Base-by-base conservation (phyloP, 1,139 yeast genomes). In the Saccharomycopsis crataegensis region DNA sequence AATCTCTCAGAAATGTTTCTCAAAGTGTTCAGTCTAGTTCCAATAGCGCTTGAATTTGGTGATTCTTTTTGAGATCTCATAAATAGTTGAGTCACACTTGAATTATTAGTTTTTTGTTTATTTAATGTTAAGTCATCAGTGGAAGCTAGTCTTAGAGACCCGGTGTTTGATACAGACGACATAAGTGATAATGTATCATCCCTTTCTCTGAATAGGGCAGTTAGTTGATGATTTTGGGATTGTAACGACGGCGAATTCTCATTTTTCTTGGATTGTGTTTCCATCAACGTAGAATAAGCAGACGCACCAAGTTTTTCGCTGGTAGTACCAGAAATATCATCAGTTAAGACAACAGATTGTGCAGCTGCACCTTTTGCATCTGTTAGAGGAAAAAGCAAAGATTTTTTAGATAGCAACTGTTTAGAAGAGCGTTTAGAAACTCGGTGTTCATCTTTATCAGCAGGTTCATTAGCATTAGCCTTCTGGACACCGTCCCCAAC, bases 301-400 rank as follows among this genome's bases (percentile, higher is more conserved):
- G 55, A 52, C 11, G 48, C 49, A 33, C 38, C 38, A n/a, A 34
- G 48, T 32, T 52, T 22, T 22, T 22, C 38, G 9, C 49, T 46
- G 12, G 55, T 52, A 8, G 46, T 46, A 28, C 55, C 55, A 17
- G 49, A n/a, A 43, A 49, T 42, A 8, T 48, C 51, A 40, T 45
- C 45, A 6, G 43, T 40, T 22, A 50, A 40, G 9, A 50, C 53
- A 9, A 38, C 50, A n/a, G 49, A 45, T 22, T 22, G 28, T 22
- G 28, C 28, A 22, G 28, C 28, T 22, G 28, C 28, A 22, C 28
- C 28, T 22, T 22, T 22, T 22, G 28, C 28, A 22, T 22, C 28
- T 22, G 28, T 22, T 22, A 22, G 28, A 22, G 28, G 28, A 22
- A 22, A 22, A 22, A 22, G 28, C 4, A 22, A 22, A 22, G 28